Percentiles rank a stretch among this genome's conserved stretches.
Evolutionary conservation across 1,284 basidiomycete genomes (phyloP).

Genomic region (Cryptococcus wingfieldii): DNA sequence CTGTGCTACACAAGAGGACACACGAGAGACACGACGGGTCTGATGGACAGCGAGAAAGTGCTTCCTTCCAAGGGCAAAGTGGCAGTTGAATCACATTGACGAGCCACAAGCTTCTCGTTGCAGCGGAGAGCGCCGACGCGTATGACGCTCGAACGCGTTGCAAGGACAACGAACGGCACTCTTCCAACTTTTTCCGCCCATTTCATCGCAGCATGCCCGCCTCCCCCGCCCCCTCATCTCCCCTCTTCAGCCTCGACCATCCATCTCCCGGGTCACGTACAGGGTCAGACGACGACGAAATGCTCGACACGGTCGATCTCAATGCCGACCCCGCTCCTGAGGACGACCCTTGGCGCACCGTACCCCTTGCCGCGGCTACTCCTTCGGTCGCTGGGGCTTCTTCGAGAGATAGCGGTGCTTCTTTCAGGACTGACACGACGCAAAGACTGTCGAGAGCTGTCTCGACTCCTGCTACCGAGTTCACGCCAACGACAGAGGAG

Average conservation of each 20-base stretch:
- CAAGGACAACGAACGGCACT: too few relatives aligned
- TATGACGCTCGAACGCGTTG: too few relatives aligned
- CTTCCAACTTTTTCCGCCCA: not conserved
- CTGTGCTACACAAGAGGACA: too few relatives aligned
- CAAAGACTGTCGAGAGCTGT: constrained; percentile 3
- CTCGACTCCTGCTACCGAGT: constrained; percentile 1
- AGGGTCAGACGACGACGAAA: not conserved
- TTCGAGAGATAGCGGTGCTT: constrained; percentile 1
- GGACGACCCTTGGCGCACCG: constrained; percentile 4
- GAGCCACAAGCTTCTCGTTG: too few relatives aligned
- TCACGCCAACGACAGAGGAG: constrained; percentile 52
- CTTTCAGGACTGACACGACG: constrained; percentile 4
- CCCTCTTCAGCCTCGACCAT: not conserved
- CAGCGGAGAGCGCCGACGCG: too few relatives aligned
- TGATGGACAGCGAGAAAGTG: too few relatives aligned
- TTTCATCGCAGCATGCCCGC: too few relatives aligned
- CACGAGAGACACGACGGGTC: too few relatives aligned
- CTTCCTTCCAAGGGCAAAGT: too few relatives aligned
- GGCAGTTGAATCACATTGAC: too few relatives aligned
- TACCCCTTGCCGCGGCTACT: not conserved
- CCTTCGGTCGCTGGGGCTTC: not conserved
- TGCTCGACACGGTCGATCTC: constrained; percentile 12
- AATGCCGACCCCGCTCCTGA: constrained; percentile 4
- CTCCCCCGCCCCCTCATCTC: not conserved
- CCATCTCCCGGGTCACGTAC: not conserved